Percentiles rank a stretch among this genome's conserved stretches.
Conservation (phyloP, 345 rosid genomes). For the Hibiscus trionum region DNA sequence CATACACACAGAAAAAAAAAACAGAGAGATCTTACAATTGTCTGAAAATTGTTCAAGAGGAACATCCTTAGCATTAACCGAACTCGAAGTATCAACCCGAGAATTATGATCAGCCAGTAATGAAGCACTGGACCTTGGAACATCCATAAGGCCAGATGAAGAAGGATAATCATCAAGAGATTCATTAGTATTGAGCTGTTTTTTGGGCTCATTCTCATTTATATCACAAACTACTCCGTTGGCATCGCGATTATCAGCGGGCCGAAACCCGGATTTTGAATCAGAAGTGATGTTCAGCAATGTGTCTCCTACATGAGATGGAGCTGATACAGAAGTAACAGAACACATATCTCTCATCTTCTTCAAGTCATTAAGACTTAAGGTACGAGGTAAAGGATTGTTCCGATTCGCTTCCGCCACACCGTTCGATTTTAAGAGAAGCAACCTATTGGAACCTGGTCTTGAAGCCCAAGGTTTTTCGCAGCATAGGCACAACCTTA, state of each 20-base stretch:
- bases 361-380: constrained; percentile 31
- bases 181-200: constrained; percentile 13
- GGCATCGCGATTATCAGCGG: constrained; percentile 36
- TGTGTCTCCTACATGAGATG: constrained; percentile 40
- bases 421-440: constrained; percentile 22
- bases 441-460: constrained; percentile 27
- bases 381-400: constrained; percentile 25
- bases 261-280: constrained; percentile 38
- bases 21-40: constrained; percentile 22
- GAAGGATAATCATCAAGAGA: constrained; percentile 25
- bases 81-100: constrained; percentile 30
- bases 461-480: constrained; percentile 42
- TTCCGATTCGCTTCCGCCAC: constrained; percentile 19
- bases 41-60: constrained; percentile 14
- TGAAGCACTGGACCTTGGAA: constrained; percentile 15
- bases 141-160: constrained; percentile 6
- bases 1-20: neutral
- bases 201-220: constrained; percentile 17
- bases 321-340: constrained; percentile 24
- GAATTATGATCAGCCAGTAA: constrained; percentile 33
- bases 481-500: constrained; percentile 55
- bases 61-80: constrained; percentile 15
- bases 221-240: constrained; percentile 13
- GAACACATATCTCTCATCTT: constrained; percentile 27
- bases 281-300: constrained; percentile 47